A percentile compares a stretch with the other conserved stretches of the same genome.
phyloP scores from a whole-genome alignment of 2,329 filamentous ascomycete genomes.

The Fusarium musae region DNA sequence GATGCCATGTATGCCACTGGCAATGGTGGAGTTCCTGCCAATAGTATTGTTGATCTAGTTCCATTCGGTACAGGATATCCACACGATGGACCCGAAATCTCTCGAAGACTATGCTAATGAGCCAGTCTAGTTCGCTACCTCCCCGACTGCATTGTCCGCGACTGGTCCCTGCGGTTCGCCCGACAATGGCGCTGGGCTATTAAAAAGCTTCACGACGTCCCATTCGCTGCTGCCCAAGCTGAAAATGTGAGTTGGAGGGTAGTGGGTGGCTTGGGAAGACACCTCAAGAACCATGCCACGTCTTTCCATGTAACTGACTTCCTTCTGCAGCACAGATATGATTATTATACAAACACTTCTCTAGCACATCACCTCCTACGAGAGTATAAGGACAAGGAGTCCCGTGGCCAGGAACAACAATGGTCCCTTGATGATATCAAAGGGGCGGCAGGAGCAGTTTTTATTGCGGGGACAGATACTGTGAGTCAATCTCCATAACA shows the following conservation, averaged over 20 bases:
- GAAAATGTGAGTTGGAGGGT: conserved; percentile 40
- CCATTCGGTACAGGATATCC: conserved; percentile 47
- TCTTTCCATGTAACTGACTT: conserved; percentile 20
- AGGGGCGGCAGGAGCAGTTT: conserved; percentile 61
- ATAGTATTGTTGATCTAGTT: conserved; percentile 58
- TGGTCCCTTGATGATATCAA: conserved; percentile 58
- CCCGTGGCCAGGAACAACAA: conserved; percentile 20
- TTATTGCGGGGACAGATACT: conserved; percentile 60
- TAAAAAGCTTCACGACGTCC: conserved; percentile 47
- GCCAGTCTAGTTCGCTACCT: conserved; percentile 39
- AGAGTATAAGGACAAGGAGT: conserved; percentile 28
- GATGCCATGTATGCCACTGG: conserved; percentile 48
- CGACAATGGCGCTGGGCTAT: conserved; percentile 51
- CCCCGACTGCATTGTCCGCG: conserved; percentile 45
- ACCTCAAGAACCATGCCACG: no score
- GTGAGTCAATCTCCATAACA: conserved; percentile 33
- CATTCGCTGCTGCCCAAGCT: conserved; percentile 45
- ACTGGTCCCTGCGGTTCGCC: conserved; percentile 48
- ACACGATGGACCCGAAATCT: background rate
- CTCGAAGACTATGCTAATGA: conserved; percentile 1
- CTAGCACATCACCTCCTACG: conserved; percentile 43
- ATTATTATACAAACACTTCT: conserved; percentile 32
- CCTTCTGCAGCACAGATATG: conserved; percentile 12
- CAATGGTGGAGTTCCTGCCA: conserved; percentile 47
- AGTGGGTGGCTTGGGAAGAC: background rate